Percentiles rank a stretch among this genome's conserved stretches.
phyloP scores from a whole-genome alignment of 176 grass and related monocot genomes.

The Zea mays region Zm-B73-REFERENCE-NAM-5.0 NC_050103.1:96882001-96882500 shows the following conservation, averaged over 20 bases:
- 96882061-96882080: neutral
- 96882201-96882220: slow-evolving; percentile 18
- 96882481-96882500: slow-evolving; percentile 16
- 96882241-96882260: neutral
- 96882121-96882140: neutral
- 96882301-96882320: neutral
- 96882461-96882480: neutral
- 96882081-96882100: neutral
- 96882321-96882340: neutral
- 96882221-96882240: slow-evolving; percentile 38
- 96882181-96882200: slow-evolving; percentile 1
- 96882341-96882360: neutral
- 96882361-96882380: neutral
- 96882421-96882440: neutral
- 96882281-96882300: neutral
- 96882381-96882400: neutral
- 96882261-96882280: slow-evolving; percentile 12
- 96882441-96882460: neutral
- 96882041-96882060: neutral
- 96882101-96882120: slow-evolving; percentile 21
- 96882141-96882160: slow-evolving; percentile 9
- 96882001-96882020: no score
- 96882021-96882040: neutral
- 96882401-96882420: neutral
- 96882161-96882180: slow-evolving; percentile 38